Percentiles rank a stretch among this genome's conserved stretches.
Evolutionary conservation across 495 filamentous ascomycete species (phyloP).

Genomic region (Penicillium robsamsonii): DNA sequence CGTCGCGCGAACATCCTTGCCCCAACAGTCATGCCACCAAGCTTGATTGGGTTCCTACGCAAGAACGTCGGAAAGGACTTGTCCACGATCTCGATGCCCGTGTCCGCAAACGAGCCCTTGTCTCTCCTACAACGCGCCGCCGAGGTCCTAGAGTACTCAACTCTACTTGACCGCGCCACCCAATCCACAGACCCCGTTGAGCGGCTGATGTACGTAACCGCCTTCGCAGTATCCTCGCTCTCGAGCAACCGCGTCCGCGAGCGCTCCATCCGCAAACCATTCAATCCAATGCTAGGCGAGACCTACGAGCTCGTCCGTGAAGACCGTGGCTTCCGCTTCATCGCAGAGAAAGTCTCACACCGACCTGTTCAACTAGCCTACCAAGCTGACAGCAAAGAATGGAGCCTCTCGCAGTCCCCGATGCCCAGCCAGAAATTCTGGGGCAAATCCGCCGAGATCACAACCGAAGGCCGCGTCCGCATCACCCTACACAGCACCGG

Average conservation of each 20-base stretch:
- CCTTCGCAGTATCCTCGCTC: constrained; percentile 84
- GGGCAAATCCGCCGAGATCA: constrained; percentile 93
- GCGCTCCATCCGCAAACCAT: constrained; percentile 91
- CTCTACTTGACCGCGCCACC: constrained; percentile 73
- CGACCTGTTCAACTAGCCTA: constrained; percentile 88
- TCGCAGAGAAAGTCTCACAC: constrained; percentile 91
- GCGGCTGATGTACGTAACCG: constrained; percentile 77
- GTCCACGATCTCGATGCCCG: constrained; percentile 94
- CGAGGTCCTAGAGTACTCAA: constrained; percentile 85
- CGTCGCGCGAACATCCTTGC: constrained; percentile 70
- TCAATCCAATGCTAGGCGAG: constrained; percentile 96
- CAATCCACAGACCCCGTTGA: constrained; percentile 58
- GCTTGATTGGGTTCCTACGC: constrained; percentile 87
- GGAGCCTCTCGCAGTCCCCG: constrained; percentile 84
- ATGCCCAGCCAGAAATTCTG: constrained; percentile 95
- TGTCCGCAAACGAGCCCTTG: constrained; percentile 90
- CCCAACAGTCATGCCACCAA: constrained; percentile 76
- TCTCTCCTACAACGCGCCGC: constrained; percentile 84
- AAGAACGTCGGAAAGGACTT: constrained; percentile 98
- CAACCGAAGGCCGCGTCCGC: constrained; percentile 81
- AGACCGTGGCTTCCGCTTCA: constrained; percentile 82
- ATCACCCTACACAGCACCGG: constrained; percentile 66
- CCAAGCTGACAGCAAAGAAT: constrained; percentile 80
- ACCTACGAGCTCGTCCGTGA: constrained; percentile 91
- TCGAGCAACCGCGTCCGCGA: constrained; percentile 79